Evolutionary conservation across 305 asterid species (phyloP).

Genomic region (Plantago rigida): DNA sequence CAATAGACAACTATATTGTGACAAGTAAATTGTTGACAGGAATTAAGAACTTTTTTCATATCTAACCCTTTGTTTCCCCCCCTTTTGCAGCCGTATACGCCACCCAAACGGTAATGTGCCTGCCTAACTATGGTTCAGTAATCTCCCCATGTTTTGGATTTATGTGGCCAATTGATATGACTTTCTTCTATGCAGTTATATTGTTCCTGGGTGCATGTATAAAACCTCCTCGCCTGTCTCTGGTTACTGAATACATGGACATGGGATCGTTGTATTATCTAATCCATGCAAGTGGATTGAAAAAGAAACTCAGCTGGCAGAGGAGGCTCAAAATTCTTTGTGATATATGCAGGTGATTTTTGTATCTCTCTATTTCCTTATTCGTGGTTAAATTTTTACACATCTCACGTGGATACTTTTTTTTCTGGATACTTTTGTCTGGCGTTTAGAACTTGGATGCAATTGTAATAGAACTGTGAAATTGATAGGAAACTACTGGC

Average conservation of each 20-base stretch:
- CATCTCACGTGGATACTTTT: background rate
- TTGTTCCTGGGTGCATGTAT: constrained; percentile 95
- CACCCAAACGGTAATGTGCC: constrained; percentile 84
- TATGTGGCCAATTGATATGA: constrained; percentile 10
- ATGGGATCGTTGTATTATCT: constrained; percentile 87
- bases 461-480: too few relatives aligned
- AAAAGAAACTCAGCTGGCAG: constrained; percentile 85
- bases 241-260: constrained; percentile 92
- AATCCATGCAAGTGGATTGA: constrained; percentile 85
- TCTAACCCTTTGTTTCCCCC: constrained; percentile 26
- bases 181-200: constrained; percentile 57
- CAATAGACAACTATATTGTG: constrained; percentile 1
- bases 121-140: constrained; percentile 19
- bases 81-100: constrained; percentile 74
- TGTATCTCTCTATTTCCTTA: background rate
- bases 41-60: constrained; percentile 14
- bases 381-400: background rate
- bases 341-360: constrained; percentile 82
- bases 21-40: constrained; percentile 4
- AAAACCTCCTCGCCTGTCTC: constrained; percentile 80
- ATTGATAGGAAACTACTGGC: too few relatives aligned
- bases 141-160: constrained; percentile 3
- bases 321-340: constrained; percentile 81
- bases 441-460: too few relatives aligned
- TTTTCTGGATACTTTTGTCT: too few relatives aligned